Base-by-base conservation (phyloP, 139 green algal genomes). In the Chlamydomonas incerta region DNA sequence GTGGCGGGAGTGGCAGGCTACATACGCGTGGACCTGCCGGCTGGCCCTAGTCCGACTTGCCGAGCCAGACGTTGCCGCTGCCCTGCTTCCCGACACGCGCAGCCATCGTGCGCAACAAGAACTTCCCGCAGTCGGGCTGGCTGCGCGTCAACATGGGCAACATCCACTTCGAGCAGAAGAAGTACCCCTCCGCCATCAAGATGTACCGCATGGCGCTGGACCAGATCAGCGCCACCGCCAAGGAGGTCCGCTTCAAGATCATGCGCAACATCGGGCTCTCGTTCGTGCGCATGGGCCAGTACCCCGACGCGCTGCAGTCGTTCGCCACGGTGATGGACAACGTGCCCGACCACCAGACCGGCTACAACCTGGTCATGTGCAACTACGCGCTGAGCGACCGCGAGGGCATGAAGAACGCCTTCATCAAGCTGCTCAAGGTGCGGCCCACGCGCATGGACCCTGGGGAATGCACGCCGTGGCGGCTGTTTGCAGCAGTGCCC, bases 181-280 rank as follows among this genome's bases (percentile, higher is more conserved):
- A 92, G 88, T 90, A 87, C 85, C 71, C 80, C 34, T 81, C 28
- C 9, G 80, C 88, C 35, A 92, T 92, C 63, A 92, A 92, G 87
- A 95, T 95, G 93, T 98, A 96, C 87, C 92, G 95, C 86, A 98
- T 98, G 96, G 95, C 95, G 21, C 88, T 98, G 57, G 96, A 98
- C 87, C 90, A 95, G 80, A 85, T 97, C 60, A 92, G 94, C 10
- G 75, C 87, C 29, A 91, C 91, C 29, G 77, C 85, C 31, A 93
- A 93, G 87, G 85, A 92, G 83, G 84, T 91, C 46, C 90, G 92
- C 28, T 93, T 93, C 83, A 92, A 94, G 77, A 93, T 96, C 79
- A 92, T 95, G 92, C 93, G 92, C 58, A 98, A 98, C 90, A 97
- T 98, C 65, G 95, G 92, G 1, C 80, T 95, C 21, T 90, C 93